Conservation (phyloP, 192 early-diverging fungal genomes). For the Rhizophagus sp. region DNA sequence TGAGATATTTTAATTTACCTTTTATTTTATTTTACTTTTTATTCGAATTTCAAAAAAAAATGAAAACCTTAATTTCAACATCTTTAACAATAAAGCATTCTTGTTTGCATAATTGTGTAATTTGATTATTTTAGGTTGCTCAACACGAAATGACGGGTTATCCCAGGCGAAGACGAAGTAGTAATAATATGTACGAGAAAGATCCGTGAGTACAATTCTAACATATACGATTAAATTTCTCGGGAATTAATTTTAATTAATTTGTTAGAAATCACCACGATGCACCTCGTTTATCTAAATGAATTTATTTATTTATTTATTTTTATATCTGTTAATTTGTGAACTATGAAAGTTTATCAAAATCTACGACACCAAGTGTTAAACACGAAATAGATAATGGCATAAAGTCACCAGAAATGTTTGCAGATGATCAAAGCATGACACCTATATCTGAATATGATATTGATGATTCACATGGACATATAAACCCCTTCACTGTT, state of each 20-base stretch:
- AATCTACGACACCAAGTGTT: background rate
- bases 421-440: background rate
- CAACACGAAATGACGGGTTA: background rate
- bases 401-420: background rate
- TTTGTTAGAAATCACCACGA: too few relatives aligned
- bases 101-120: background rate
- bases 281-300: too few relatives aligned
- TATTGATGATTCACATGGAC: constrained; percentile 2
- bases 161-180: background rate
- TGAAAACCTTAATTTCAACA: background rate
- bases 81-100: background rate
- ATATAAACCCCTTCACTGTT: constrained; percentile 13
- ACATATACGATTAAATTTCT: too few relatives aligned
- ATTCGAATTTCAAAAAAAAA: background rate
- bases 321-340: too few relatives aligned
- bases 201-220: too few relatives aligned
- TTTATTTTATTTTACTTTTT: background rate
- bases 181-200: too few relatives aligned
- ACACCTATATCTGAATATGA: constrained; percentile 27
- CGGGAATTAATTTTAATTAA: too few relatives aligned
- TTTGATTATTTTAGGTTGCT: constrained; percentile 8
- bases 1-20: background rate
- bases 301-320: too few relatives aligned
- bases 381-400: background rate
- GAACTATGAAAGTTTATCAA: background rate